Evolutionary conservation across 2,329 filamentous ascomycete genomes (phyloP), one percentile per base, ranked within the genome.

Genomic region (Mycosphaerella sp.): DNA sequence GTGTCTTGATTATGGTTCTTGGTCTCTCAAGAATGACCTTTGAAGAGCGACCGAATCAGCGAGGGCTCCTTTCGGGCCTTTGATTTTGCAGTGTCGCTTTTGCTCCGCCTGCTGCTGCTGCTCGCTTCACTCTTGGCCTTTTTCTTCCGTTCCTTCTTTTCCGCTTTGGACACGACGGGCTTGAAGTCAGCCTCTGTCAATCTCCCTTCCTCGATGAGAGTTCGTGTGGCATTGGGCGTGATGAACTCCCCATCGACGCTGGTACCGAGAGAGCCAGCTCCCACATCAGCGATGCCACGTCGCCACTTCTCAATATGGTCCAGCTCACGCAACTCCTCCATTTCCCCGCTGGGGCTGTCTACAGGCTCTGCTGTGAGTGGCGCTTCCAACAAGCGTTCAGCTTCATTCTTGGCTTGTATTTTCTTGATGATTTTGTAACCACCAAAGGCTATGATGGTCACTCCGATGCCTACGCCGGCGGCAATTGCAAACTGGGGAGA

Each of bases 391-490:
- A 59, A 51, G 26, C 44, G 56, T 52, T 56, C 56, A 2, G 44
- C 59, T 56, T 49, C 63, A 62, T 73, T 73, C 54, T 73, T 72
- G 11, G 68, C 74, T 64, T 77, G 76, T 61, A 97, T 88, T 63
- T 84, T 85, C 78, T 96, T 95, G 73, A 98, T 84, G 69, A 98
- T 96, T 74, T 95, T 97, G 80, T 89, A 97, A 4, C 93, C 92
- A 51, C 93, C 93, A 56, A 98, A 89, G 69, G 93, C 91, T 64
- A 98, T 89, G 7, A 97, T 84, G 0, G 93, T 97, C n/a, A 95
- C 85, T 11, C 93, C 93, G 0, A 95, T 84, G 0, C 87, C 89
- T 11, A 95, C 83, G 42, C 91, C 88, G 0, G 88, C 89, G 3
- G 90, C 90, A 64, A 98, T 95, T 59, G 96, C 81, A 68, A 98